Evolutionary conservation across 805 yeast species (phyloP).

Genomic region (Candida caryicola): DNA sequence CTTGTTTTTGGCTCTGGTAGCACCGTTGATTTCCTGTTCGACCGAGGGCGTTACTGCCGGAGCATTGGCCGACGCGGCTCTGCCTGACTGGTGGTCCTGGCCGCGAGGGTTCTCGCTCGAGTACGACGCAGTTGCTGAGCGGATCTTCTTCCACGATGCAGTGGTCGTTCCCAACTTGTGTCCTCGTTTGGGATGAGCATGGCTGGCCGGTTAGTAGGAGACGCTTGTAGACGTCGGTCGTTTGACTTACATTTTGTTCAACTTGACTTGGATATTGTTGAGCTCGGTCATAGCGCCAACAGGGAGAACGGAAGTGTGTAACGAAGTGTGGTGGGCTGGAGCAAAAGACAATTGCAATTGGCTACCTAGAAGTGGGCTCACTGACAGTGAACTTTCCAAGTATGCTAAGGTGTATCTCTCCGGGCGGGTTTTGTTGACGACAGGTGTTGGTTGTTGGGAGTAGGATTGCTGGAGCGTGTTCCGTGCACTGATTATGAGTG

Average conservation of each 20-base stretch:
- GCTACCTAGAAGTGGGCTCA: too few relatives aligned
- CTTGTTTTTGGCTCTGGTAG: neutral
- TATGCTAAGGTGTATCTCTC: too few relatives aligned
- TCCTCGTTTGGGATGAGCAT: constrained; percentile 34
- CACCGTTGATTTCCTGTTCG: neutral
- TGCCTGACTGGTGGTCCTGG: neutral
- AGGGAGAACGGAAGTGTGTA: neutral
- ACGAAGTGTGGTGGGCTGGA: too few relatives aligned
- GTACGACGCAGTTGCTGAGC: constrained; percentile 21
- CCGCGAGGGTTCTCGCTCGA: neutral
- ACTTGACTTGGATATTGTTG: constrained; percentile 18
- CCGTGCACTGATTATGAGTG: neutral
- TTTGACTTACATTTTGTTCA: constrained; percentile 22
- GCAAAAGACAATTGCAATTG: too few relatives aligned
- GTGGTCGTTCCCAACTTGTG: constrained; percentile 38
- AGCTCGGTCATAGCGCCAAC: constrained; percentile 9
- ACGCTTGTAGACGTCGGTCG: neutral
- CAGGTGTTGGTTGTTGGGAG: neutral
- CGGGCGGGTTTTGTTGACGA: neutral
- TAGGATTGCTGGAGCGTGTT: too few relatives aligned
- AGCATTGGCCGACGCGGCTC: neutral
- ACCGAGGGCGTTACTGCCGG: neutral
- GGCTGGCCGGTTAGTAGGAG: constrained; percentile 19
- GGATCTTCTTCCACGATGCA: constrained; percentile 43
- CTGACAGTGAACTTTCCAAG: neutral